Conservation (phyloP, 2,329 filamentous ascomycete species). For the Ophiocordyceps polyrhachis-furcata region DNA sequence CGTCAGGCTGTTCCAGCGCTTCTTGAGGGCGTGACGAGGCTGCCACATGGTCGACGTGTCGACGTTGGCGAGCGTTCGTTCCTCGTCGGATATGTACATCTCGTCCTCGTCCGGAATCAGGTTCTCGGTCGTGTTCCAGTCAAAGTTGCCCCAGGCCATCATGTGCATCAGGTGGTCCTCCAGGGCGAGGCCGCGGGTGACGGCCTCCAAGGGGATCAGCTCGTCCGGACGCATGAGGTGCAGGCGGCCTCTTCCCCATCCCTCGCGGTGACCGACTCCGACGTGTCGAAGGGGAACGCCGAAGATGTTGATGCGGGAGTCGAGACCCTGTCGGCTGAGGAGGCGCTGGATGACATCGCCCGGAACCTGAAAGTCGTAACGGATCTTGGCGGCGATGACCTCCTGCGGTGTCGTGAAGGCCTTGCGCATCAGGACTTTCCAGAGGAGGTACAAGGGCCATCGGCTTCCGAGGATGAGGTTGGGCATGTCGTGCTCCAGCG, state of each 20-base stretch:
- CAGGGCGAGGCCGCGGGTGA: slow-evolving; percentile 32
- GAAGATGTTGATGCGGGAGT: slow-evolving; percentile 17
- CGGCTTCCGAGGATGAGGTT: slow-evolving; percentile 42
- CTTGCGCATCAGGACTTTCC: slow-evolving; percentile 38
- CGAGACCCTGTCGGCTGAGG: slow-evolving; percentile 1
- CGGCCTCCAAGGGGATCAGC: slow-evolving; percentile 36
- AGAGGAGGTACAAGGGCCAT: slow-evolving; percentile 30
- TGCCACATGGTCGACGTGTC: slow-evolving; percentile 22
- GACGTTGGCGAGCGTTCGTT: slow-evolving; percentile 13
- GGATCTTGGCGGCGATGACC: slow-evolving; percentile 34
- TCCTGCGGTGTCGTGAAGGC: slow-evolving; percentile 30
- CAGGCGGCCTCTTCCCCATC: slow-evolving; percentile 28
- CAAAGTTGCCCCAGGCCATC: slow-evolving; percentile 43
- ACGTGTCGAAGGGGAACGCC: slow-evolving; percentile 33
- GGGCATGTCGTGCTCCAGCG: slow-evolving; percentile 28
- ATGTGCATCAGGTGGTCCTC: slow-evolving; percentile 35
- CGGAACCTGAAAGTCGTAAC: slow-evolving; percentile 32
- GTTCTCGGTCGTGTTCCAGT: slow-evolving; percentile 31
- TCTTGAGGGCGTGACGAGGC: slow-evolving; percentile 25
- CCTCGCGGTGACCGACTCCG: slow-evolving; percentile 33
- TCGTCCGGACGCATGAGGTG: slow-evolving; percentile 38
- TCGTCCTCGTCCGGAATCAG: slow-evolving; percentile 30
- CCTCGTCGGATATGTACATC: slow-evolving; percentile 31
- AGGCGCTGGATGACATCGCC: slow-evolving; percentile 6
- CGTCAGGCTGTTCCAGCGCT: slow-evolving; percentile 20